These are phyloP conservation scores for Clavispora asparagi DNA, from an alignment of 805 yeast species.

Conservation along the genomic window DNA sequence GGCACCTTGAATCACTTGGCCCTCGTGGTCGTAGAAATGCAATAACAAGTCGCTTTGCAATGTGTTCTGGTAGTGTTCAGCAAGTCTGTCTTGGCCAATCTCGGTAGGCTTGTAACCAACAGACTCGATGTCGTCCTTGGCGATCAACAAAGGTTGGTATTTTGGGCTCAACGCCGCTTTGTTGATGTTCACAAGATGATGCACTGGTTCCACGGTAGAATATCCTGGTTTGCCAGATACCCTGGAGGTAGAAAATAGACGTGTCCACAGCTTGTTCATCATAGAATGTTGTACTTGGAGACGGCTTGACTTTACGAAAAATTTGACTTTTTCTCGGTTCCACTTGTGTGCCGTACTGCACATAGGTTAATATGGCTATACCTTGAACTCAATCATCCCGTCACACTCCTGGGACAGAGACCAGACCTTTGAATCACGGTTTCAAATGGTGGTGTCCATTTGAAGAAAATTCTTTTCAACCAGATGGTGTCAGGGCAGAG, in stretches of 20 bases:
- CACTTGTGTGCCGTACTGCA: not conserved
- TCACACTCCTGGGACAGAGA: too few relatives aligned
- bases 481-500: too few relatives aligned
- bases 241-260: conserved; percentile 38
- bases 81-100: conserved; percentile 74
- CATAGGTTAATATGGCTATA: not conserved
- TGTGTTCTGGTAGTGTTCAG: conserved; percentile 70
- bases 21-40: conserved; percentile 68
- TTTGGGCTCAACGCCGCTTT: conserved; percentile 73
- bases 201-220: conserved; percentile 85
- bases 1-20: conserved; percentile 50
- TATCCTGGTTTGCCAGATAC: conserved; percentile 43
- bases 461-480: too few relatives aligned
- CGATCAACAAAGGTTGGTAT: conserved; percentile 60
- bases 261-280: conserved; percentile 20
- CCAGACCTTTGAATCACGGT: too few relatives aligned
- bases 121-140: conserved; percentile 72
- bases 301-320: conserved; percentile 3
- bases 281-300: conserved; percentile 4
- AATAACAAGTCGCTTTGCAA: conserved; percentile 73
- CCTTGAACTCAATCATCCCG: too few relatives aligned
- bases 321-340: conserved; percentile 3
- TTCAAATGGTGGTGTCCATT: too few relatives aligned
- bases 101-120: conserved; percentile 71
- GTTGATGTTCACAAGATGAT: conserved; percentile 74